Evolutionary conservation across 345 rosid genomes (phyloP).

Genomic region (Salix purpurea): DNA sequence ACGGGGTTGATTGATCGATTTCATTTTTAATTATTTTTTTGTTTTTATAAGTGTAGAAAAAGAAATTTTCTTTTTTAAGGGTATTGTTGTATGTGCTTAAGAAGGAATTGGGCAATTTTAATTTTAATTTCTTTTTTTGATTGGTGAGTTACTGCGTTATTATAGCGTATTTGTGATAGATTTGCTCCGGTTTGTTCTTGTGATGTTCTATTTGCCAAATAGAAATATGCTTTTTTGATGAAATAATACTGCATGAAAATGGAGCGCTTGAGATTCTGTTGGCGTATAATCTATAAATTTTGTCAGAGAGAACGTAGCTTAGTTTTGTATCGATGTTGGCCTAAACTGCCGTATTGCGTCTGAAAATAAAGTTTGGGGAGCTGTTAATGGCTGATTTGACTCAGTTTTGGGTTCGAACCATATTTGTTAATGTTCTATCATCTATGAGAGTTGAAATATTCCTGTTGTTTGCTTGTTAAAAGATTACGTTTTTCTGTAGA

Average conservation of each 20-base stretch:
- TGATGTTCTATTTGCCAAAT: not conserved
- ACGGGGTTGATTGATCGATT: not conserved
- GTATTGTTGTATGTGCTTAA: not conserved
- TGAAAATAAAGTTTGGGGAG: too few species aligned
- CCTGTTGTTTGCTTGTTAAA: not conserved
- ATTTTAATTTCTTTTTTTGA: not conserved
- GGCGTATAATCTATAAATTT: not conserved
- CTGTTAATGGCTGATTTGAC: not conserved
- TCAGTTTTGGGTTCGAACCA: not conserved
- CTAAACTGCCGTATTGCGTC: not conserved
- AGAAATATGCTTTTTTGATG: not conserved
- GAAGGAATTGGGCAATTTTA: not conserved
- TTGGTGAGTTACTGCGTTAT: not conserved
- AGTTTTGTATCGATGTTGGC: not conserved
- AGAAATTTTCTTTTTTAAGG: not conserved
- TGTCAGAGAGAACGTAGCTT: not conserved
- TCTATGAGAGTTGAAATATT: too few species aligned
- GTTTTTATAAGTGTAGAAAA: not conserved
- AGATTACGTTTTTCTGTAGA: not conserved
- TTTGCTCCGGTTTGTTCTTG: not conserved
- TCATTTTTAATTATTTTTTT: not conserved
- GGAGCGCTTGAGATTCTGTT: not conserved
- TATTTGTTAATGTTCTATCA: not conserved
- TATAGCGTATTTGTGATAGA: not conserved
- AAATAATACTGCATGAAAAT: not conserved